A percentile compares a stretch with the other conserved stretches of the same genome.
phyloP scores from a whole-genome alignment of 805 yeast genomes.

The Wickerhamiella domercqiae region DNA sequence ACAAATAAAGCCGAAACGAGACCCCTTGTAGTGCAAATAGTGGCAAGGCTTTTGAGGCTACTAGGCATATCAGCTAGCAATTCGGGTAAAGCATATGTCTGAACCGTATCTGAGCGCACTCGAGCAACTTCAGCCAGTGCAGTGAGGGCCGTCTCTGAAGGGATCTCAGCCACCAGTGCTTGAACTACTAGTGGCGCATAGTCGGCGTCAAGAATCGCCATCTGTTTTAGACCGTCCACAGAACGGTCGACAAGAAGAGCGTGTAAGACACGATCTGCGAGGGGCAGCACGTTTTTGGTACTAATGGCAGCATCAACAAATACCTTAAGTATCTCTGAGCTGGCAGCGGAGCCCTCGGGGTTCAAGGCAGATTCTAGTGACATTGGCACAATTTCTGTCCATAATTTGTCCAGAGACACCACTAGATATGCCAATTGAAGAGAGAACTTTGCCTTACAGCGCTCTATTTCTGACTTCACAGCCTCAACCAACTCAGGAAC shows the following conservation, averaged over 20 bases:
- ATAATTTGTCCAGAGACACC: background rate
- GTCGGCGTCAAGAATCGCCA: constrained; percentile 26
- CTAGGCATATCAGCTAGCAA: constrained; percentile 38
- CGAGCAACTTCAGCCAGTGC: constrained; percentile 39
- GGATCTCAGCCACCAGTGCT: constrained; percentile 22
- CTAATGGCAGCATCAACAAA: constrained; percentile 6
- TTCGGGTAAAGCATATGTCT: constrained; percentile 38
- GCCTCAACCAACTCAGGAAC: constrained; percentile 17
- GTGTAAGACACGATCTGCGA: constrained; percentile 48
- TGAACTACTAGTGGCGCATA: constrained; percentile 12
- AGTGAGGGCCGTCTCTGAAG: constrained; percentile 28
- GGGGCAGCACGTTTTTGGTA: constrained; percentile 47
- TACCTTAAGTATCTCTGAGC: constrained; percentile 2
- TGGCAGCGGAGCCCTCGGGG: background rate
- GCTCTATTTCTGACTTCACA: constrained; percentile 21
- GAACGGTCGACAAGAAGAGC: constrained; percentile 56
- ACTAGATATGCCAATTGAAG: constrained; percentile 14
- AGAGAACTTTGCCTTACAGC: constrained; percentile 36
- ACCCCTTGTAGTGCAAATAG: constrained; percentile 23
- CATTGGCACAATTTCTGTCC: background rate
- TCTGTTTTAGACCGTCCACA: constrained; percentile 46
- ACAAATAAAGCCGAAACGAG: constrained; percentile 27
- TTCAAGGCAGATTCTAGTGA: background rate
- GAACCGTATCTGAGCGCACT: constrained; percentile 27
- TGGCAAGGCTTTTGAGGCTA: constrained; percentile 24